These are phyloP conservation scores for Penicillium coprophilum DNA, from an alignment of 495 filamentous ascomycete genomes.

Conservation along the genomic window DNA sequence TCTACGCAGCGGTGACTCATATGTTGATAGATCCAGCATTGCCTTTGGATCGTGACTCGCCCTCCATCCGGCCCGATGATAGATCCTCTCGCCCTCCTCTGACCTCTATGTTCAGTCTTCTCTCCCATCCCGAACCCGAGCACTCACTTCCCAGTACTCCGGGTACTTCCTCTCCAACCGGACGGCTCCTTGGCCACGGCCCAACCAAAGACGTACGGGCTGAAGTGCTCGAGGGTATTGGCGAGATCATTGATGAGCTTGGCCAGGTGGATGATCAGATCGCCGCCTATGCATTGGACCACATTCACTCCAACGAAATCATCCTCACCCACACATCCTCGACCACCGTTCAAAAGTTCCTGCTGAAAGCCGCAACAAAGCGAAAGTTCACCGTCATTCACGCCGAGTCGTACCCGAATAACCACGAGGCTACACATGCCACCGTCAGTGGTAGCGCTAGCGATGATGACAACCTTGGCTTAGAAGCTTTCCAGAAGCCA, in stretches of 20 bases:
- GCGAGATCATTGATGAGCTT: slow-evolving; percentile 89
- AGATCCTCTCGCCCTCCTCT: slow-evolving; percentile 54
- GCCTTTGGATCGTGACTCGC: slow-evolving; percentile 35
- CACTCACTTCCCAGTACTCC: slow-evolving; percentile 48
- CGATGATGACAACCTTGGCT: slow-evolving; percentile 49
- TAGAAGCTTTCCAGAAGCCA: slow-evolving; percentile 67
- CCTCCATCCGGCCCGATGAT: slow-evolving; percentile 33
- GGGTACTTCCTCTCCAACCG: slow-evolving; percentile 41
- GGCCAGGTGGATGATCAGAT: slow-evolving; percentile 87
- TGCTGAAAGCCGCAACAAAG: slow-evolving; percentile 78
- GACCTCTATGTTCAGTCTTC: slow-evolving; percentile 81
- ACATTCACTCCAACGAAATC: slow-evolving; percentile 87
- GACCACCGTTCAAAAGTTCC: slow-evolving; percentile 78
- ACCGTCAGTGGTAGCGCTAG: slow-evolving; percentile 53
- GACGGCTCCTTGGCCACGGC: slow-evolving; percentile 35
- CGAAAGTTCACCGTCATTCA: slow-evolving; percentile 86
- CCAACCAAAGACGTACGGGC: slow-evolving; percentile 65
- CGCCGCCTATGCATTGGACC: slow-evolving; percentile 76
- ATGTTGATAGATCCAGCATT: slow-evolving; percentile 33
- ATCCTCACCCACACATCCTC: slow-evolving; percentile 82
- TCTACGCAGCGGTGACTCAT: slow-evolving; percentile 15
- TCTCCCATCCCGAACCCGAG: slow-evolving; percentile 57
- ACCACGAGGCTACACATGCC: slow-evolving; percentile 59
- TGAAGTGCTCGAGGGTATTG: slow-evolving; percentile 85
- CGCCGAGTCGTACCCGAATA: slow-evolving; percentile 69